These are phyloP conservation scores for Termitomyces sp. DNA, from an alignment of 768 basidiomycete species.

Conservation along the genomic window DNA sequence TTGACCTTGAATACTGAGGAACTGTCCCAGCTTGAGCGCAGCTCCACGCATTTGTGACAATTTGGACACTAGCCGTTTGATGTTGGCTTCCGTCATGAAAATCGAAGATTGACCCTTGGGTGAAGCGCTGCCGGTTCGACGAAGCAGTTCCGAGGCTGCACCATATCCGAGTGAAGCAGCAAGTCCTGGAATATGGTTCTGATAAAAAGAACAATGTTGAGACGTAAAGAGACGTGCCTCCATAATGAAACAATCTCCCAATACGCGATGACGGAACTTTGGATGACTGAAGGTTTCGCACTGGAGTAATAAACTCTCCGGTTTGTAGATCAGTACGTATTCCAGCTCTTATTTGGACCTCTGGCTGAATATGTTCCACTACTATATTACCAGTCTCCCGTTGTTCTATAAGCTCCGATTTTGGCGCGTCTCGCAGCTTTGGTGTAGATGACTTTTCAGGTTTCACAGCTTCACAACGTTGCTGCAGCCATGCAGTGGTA, in stretches of 20 bases:
- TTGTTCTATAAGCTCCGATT: not conserved
- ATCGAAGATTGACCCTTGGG: conserved; percentile 39
- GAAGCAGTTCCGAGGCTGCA: conserved; percentile 80
- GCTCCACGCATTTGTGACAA: conserved; percentile 96
- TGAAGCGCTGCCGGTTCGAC: conserved; percentile 48
- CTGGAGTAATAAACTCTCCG: conserved; percentile 12
- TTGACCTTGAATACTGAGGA: conserved; percentile 90
- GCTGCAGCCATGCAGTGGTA: conserved; percentile 12
- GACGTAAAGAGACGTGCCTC: conserved; percentile 42
- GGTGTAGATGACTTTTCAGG: not conserved
- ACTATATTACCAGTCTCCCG: not conserved
- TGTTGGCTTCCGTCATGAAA: conserved; percentile 88
- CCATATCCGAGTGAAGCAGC: conserved; percentile 87
- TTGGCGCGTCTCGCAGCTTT: not conserved
- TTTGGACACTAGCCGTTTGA: conserved; percentile 84
- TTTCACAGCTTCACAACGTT: conserved; percentile 3
- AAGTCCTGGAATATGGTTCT: conserved; percentile 49
- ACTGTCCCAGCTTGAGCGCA: conserved; percentile 94
- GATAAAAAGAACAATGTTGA: not conserved
- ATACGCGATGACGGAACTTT: conserved; percentile 88
- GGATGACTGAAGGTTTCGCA: conserved; percentile 64
- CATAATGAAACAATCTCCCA: conserved; percentile 90
- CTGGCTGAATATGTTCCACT: not conserved
- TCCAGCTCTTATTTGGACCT: too few relatives aligned
- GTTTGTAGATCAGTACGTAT: not conserved